phyloP scores from a whole-genome alignment of 73 alveolate genomes.

The Durusdinium trenchii region DNA sequence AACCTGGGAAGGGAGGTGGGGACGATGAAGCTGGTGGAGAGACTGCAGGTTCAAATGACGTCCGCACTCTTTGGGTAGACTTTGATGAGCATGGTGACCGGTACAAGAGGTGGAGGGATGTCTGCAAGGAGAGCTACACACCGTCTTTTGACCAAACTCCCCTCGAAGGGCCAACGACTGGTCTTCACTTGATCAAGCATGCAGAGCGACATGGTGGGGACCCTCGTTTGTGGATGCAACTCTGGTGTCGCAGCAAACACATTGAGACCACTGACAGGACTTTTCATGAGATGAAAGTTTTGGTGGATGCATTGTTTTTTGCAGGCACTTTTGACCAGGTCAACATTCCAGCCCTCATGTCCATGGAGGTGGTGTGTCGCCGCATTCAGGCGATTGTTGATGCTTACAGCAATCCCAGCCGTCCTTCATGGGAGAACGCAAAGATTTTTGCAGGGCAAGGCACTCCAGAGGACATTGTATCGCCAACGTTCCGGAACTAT shows the following conservation, averaged over 20 bases:
- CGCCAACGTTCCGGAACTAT: not conserved
- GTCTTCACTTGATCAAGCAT: conserved; percentile 9
- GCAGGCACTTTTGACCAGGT: conserved; percentile 38
- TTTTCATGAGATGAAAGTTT: conserved; percentile 8
- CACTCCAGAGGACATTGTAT: not conserved
- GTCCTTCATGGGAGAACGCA: conserved; percentile 19
- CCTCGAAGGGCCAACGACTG: conserved; percentile 5
- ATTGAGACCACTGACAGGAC: not conserved
- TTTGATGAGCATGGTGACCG: conserved; percentile 21
- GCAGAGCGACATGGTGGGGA: conserved; percentile 60
- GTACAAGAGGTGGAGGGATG: conserved; percentile 3
- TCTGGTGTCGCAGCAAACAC: conserved; percentile 16
- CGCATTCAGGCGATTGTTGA: conserved; percentile 1
- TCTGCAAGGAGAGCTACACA: conserved; percentile 1
- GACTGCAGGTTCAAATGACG: not conserved
- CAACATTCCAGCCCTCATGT: conserved; percentile 2
- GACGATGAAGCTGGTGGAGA: not conserved
- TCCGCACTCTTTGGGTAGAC: conserved; percentile 25
- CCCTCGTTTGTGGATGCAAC: not conserved
- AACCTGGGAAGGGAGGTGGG: not conserved
- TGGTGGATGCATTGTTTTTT: not conserved
- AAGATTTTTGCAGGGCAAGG: conserved; percentile 11
- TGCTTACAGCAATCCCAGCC: not conserved
- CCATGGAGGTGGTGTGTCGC: not conserved
- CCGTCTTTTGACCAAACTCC: conserved; percentile 10